Percentiles rank a stretch among this genome's conserved stretches.
phyloP scores from a whole-genome alignment of 768 basidiomycete genomes.

The Russula virescens region DNA sequence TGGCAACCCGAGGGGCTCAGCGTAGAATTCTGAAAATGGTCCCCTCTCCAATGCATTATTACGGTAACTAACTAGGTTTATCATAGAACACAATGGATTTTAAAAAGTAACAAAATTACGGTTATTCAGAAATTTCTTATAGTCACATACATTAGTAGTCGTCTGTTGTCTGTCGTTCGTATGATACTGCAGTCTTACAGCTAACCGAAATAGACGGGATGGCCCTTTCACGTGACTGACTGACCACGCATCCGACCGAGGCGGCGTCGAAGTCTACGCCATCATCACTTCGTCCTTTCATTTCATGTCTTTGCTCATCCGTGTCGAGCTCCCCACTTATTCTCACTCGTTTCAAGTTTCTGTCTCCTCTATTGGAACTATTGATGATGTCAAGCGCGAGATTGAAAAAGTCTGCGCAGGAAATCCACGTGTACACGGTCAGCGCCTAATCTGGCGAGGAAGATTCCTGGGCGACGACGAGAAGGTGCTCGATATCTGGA shows the following conservation, averaged over 20 bases:
- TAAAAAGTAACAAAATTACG: too few species aligned
- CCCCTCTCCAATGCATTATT: background rate
- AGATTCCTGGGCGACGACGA: conserved; percentile 60
- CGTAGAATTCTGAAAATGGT: background rate
- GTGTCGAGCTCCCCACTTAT: conserved; percentile 72
- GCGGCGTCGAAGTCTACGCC: background rate
- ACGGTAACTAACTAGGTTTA: too few species aligned
- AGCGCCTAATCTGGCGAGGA: conserved; percentile 72
- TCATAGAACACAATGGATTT: too few species aligned
- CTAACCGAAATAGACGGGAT: background rate
- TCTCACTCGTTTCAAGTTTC: conserved; percentile 58
- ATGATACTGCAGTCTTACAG: too few species aligned
- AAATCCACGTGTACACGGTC: conserved; percentile 60
- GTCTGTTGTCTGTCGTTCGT: too few species aligned
- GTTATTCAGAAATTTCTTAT: too few species aligned
- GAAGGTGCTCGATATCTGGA: conserved; percentile 63
- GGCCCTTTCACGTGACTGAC: conserved; percentile 8
- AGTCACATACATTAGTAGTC: too few species aligned
- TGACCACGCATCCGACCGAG: conserved; percentile 14
- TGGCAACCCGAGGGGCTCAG: background rate
- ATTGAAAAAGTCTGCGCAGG: conserved; percentile 58
- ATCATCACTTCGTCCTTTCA: background rate
- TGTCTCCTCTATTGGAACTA: conserved; percentile 42
- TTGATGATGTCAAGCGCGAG: conserved; percentile 61
- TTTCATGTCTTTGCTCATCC: conserved; percentile 35